phyloP scores from a whole-genome alignment of 805 yeast species.

The Schizosaccharomyces japonicus region DNA sequence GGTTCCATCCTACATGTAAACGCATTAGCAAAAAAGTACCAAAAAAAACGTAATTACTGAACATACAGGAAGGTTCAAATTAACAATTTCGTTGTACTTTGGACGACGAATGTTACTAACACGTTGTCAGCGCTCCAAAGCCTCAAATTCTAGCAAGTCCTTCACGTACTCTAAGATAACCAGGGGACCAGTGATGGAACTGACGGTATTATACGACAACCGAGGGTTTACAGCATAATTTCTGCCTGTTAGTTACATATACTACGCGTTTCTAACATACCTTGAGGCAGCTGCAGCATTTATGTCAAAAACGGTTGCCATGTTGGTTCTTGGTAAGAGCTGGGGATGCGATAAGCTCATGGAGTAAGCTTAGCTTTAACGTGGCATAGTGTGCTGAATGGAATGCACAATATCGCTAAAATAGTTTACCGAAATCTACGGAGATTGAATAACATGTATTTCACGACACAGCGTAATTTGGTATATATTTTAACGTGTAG shows the following conservation, averaged over 20 bases:
- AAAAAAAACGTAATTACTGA: background rate
- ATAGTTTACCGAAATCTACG: too few relatives aligned
- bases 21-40: background rate
- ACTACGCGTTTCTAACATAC: background rate
- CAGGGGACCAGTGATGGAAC: conserved; percentile 95
- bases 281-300: conserved; percentile 4
- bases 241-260: background rate
- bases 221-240: conserved; percentile 3
- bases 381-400: too few relatives aligned
- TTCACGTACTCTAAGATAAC: conserved; percentile 67
- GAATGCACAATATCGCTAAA: too few relatives aligned
- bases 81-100: conserved; percentile 87
- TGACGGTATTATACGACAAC: conserved; percentile 63
- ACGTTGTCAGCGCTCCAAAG: background rate
- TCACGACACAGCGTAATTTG: too few relatives aligned
- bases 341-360: too few relatives aligned
- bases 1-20: conserved; percentile 38
- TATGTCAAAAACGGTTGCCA: conserved; percentile 2
- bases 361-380: too few relatives aligned
- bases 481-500: too few relatives aligned
- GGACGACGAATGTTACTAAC: conserved; percentile 25
- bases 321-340: too few relatives aligned
- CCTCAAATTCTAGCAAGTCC: background rate
- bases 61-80: conserved; percentile 55
- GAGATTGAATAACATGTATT: too few relatives aligned